Evolutionary conservation across 331 rosid genomes (phyloP), one percentile per base, ranked within the genome.

Genomic region (Malus hybrid): DNA sequence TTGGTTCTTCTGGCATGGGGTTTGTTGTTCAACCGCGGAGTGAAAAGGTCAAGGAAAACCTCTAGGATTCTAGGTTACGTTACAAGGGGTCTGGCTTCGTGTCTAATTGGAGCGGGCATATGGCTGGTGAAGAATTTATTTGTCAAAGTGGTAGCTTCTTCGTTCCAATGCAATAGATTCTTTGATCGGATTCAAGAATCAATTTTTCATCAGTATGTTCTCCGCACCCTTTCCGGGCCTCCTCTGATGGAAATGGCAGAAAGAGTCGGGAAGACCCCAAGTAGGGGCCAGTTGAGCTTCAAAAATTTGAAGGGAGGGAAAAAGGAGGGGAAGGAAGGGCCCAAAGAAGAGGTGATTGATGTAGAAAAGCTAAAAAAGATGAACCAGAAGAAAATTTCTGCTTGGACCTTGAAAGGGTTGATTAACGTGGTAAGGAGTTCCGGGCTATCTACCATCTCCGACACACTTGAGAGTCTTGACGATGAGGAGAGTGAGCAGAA

Each of bases 401-500:
- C 96, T 83, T 93, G 93, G 97, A 93, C 98, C 5, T 86, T 93
- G 93, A 91, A 80, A 83, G 93, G 91, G 22, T 83, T 93, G 73
- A 69, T 91, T 74, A 79, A 84, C 81, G 96, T 87, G 57, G 86
- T 93, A 27, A 80, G 85, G 44, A 81, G 81, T 69, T 88, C 96
- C 44, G 90, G 98, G 20, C 65, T 93, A 79, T 86, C 98, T 65
- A 90, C 90, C 62, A 83, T 88, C 44, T 83, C 90, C 54, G 78
- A 85, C 69, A 50, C 93, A 20, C 84, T 84, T 0, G 84, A 84
- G 31, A 67, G 74, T 20, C 42, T 72, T 27, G 73, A 84, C 4
- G 87, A 83, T n/a, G 86, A 91, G 13, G 93, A 79, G 62, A 67
- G 14, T 75, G 90, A 85, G 73, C 84, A 72, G 63, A 82, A 72